Conservation (phyloP, 2,329 filamentous ascomycete species). For the Mollisia scopiformis region DNA sequence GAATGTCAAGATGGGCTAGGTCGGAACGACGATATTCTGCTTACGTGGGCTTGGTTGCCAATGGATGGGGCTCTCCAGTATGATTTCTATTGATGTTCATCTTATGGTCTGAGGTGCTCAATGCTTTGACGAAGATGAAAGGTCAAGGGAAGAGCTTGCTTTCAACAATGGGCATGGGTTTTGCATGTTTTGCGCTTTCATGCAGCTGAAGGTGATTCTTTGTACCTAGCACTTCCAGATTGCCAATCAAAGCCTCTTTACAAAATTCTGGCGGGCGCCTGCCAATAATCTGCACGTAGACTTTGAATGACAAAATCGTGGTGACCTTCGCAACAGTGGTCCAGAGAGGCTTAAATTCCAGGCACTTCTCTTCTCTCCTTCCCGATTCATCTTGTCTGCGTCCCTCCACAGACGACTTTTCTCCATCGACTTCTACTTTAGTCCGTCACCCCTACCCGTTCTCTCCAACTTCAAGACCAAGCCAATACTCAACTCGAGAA, state of each 20-base stretch:
- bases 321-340: constrained; percentile 4
- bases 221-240: background rate
- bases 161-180: background rate
- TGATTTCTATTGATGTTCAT: too few relatives aligned
- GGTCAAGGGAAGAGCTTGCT: too few relatives aligned
- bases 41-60: too few relatives aligned
- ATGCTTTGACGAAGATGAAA: too few relatives aligned
- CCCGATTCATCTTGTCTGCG: constrained; percentile 20
- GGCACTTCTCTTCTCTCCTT: constrained; percentile 16
- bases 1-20: too few relatives aligned
- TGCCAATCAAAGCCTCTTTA: background rate
- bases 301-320: constrained; percentile 26
- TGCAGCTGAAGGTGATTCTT: background rate
- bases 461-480: constrained; percentile 1
- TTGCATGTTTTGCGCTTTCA: background rate
- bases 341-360: constrained; percentile 22
- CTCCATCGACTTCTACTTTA: constrained; percentile 7
- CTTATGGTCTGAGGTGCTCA: too few relatives aligned
- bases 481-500: constrained; percentile 4
- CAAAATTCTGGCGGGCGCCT: constrained; percentile 6
- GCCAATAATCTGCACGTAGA: constrained; percentile 24
- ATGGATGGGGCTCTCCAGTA: too few relatives aligned
- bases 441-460: constrained; percentile 12
- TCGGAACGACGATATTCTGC: too few relatives aligned
- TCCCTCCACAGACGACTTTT: constrained; percentile 11